Evolutionary conservation across 306 rosid genomes (phyloP), one percentile per base, ranked within the genome.

Genomic region (Trifolium subterraneum): DNA sequence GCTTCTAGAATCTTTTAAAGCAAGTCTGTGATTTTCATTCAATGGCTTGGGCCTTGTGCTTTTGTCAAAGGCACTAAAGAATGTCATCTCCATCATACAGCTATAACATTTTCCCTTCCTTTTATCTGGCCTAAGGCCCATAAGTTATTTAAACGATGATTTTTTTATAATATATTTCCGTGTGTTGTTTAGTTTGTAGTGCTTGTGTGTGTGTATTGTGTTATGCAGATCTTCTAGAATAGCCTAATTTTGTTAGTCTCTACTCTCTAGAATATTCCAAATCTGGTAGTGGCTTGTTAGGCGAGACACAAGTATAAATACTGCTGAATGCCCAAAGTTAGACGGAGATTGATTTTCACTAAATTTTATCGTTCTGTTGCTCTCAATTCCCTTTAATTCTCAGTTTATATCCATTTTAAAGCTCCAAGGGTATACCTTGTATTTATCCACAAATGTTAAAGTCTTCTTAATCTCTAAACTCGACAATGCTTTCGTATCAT

Each of bases 391-490:
- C 22, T 61, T 61, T 10, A 58, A 58, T 58, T 58, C 18, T 58
- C 64, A 2, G n/a, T 12, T 58, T 58, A 31, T 39, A 39, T 39
- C 44, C 11, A 3, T 54, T n/a, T 72, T 60, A 44, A 60, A 60
- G 47, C 58, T 42, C 55, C 23, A 59, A 44, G 77, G 44, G 59
- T 27, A 42, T 59, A 44, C 13, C 47, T 16, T 33, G n/a, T 33
- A 35, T 35, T 33, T 42, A 35, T 62, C 31, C 3, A 54, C 18
- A 22, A 31, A 64, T 71, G 27, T 9, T 22, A 56, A 56, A 27
- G 65, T 71, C 52, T 61, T 23, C 19, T 58, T 38, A 47, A 12
- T 73, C 50, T 73, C 79, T 55, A 31, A 48, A 31, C 55, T 22
- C 18, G 10, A 45, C 42, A 22, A 39, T 14, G 48, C 27, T 73